These are phyloP conservation scores for Leucosporidium creatinivorum DNA, from an alignment of 768 basidiomycete species.

Conservation along the genomic window DNA sequence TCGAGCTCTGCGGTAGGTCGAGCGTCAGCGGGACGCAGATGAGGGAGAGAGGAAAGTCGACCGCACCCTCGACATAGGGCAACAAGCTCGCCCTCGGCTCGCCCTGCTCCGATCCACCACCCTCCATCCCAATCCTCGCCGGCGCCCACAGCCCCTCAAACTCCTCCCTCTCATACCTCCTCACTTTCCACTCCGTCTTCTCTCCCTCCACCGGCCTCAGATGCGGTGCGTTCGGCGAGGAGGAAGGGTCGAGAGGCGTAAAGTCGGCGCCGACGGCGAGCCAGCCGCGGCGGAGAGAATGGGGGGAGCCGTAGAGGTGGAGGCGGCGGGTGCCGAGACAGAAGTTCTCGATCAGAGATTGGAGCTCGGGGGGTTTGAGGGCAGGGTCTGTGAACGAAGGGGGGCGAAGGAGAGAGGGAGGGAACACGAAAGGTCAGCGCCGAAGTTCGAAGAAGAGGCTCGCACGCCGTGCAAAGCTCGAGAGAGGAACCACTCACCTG, in stretches of 20 bases:
- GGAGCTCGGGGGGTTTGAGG: constrained; percentile 88
- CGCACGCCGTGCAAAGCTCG: no score
- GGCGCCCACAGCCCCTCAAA: constrained; percentile 4
- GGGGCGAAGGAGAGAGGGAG: not conserved
- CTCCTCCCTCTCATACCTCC: constrained; percentile 24
- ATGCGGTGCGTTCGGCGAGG: constrained; percentile 39
- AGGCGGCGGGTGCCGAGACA: constrained; percentile 87
- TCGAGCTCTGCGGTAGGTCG: constrained; percentile 57
- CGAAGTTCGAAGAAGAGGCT: not conserved
- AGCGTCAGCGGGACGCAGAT: no score
- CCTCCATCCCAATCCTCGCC: not conserved
- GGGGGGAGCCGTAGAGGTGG: constrained; percentile 71
- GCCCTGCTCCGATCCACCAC: not conserved
- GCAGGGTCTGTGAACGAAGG: constrained; percentile 53
- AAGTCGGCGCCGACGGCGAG: constrained; percentile 54
- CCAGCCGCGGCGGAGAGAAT: constrained; percentile 75
- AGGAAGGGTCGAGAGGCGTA: not conserved
- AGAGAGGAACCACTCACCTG: constrained; percentile 42
- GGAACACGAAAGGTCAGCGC: not conserved
- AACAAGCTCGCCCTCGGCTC: constrained; percentile 11
- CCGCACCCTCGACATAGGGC: constrained; percentile 29
- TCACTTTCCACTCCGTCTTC: constrained; percentile 30
- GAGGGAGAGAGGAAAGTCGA: no score
- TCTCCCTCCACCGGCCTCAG: constrained; percentile 39
- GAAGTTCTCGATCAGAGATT: constrained; percentile 93